Evolutionary conservation across 805 yeast genomes (phyloP).

Genomic region (Hyphopichia homilentoma): DNA sequence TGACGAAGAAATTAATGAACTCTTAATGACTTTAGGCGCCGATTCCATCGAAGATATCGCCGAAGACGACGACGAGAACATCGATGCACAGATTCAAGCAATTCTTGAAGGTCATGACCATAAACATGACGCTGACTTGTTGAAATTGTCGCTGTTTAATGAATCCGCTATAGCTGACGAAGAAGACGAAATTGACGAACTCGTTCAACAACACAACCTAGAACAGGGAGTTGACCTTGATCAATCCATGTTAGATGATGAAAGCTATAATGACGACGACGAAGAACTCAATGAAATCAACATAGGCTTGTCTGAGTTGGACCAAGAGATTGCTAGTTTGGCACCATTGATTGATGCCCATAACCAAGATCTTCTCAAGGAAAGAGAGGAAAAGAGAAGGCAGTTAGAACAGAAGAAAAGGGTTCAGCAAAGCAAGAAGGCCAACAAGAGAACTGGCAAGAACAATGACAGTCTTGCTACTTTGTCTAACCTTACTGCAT

Average conservation of each 20-base stretch:
- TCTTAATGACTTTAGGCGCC: constrained; percentile 35
- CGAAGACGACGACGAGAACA: constrained; percentile 23
- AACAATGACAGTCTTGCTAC: background rate
- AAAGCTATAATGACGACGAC: background rate
- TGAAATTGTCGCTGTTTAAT: constrained; percentile 13
- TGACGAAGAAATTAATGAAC: constrained; percentile 35
- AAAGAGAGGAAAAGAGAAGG: constrained; percentile 17
- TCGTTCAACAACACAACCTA: constrained; percentile 32
- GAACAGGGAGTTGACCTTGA: constrained; percentile 29
- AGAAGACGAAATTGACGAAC: constrained; percentile 35
- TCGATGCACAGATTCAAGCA: constrained; percentile 30
- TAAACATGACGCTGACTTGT: constrained; percentile 12
- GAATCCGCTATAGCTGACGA: constrained; percentile 25
- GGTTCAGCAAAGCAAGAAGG: constrained; percentile 8
- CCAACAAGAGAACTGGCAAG: background rate
- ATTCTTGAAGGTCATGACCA: constrained; percentile 21
- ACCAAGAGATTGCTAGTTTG: constrained; percentile 38
- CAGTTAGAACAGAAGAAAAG: constrained; percentile 18
- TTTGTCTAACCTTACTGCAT: background rate
- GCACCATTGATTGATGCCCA: constrained; percentile 38
- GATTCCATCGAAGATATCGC: constrained; percentile 24
- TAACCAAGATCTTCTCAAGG: constrained; percentile 21
- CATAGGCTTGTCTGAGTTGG: constrained; percentile 28
- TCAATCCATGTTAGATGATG: constrained; percentile 10
- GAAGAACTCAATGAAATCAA: background rate